Base-by-base conservation (phyloP, 768 basidiomycete genomes). In the Hygrocybe punicea region DNA sequence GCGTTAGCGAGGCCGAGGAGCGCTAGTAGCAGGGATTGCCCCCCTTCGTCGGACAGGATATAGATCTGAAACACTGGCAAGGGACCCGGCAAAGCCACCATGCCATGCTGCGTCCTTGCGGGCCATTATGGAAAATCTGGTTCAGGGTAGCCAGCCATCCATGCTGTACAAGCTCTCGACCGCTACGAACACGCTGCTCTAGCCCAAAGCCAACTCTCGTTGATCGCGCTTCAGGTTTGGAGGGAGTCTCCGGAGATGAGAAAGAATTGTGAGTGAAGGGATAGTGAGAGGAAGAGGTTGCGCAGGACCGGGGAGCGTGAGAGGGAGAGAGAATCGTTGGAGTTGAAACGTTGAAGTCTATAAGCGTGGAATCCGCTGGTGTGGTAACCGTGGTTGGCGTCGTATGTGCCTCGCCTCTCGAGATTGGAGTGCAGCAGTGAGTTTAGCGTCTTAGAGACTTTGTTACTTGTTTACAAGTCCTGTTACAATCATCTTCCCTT, bases 81-180 rank as follows among this genome's bases (percentile, higher is more conserved):
- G 0, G 84, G 80, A 23, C 87, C 85, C n/a, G n/a, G n/a, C n/a
- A n/a, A n/a, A n/a, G n/a, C n/a, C n/a, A n/a, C n/a, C n/a, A n/a
- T n/a, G n/a, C n/a, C n/a, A n/a, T n/a, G n/a, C n/a, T n/a, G n/a
- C n/a, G n/a, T n/a, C n/a, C n/a, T n/a, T n/a, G n/a, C n/a, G n/a
- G n/a, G n/a, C n/a, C n/a, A n/a, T n/a, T n/a, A n/a, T n/a, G 87
- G 40, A 93, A 80, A 11, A 80, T 59, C 39, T 80, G 75, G 24
- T 92, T 84, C 44, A 93, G 64, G 3, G 80, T 64, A 24, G 81
- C 78, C 35, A 87, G 13, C 96, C 96, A 62, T 98, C 96, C 96
- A 98, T 98, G 56, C 87, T 91, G 63, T 98, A 98, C 45, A 98
- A 70, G 36, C 84, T 87, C 77, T 98, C 96, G 6, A 97, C 85